phyloP scores from a whole-genome alignment of 2,329 filamentous ascomycete genomes.

The Sporothrix euskadiensis region DNA sequence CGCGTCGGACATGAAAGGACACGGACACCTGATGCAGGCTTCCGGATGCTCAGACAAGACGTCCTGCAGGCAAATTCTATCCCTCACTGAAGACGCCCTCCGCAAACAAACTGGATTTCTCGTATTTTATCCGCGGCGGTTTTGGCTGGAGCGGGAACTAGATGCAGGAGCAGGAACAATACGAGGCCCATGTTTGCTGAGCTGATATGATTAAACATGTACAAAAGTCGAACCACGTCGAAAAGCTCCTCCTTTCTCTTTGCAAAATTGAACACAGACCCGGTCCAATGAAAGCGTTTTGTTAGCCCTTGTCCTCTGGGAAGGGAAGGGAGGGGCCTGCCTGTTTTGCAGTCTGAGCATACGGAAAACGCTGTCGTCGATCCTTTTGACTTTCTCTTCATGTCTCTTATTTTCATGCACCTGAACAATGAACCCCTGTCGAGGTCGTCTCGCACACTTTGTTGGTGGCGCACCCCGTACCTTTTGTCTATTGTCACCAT shows the following conservation, averaged over 20 bases:
- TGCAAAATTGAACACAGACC: neutral
- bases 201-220: too few relatives aligned
- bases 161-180: neutral
- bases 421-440: neutral
- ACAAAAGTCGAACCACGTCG: neutral
- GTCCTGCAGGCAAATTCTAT: neutral
- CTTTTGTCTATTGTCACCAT: neutral
- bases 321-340: neutral
- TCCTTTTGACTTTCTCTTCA: neutral
- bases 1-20: neutral
- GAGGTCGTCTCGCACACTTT: neutral
- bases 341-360: neutral
- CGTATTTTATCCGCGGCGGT: neutral
- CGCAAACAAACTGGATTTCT: neutral
- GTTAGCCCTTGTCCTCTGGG: neutral
- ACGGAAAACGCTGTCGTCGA: neutral
- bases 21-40: neutral
- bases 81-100: neutral
- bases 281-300: neutral
- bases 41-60: neutral
- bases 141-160: neutral
- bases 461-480: neutral
- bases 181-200: neutral
- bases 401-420: neutral
- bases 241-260: neutral